phyloP scores from a whole-genome alignment of 2,329 filamentous ascomycete genomes.

The Hypocrella siamensis region DNA sequence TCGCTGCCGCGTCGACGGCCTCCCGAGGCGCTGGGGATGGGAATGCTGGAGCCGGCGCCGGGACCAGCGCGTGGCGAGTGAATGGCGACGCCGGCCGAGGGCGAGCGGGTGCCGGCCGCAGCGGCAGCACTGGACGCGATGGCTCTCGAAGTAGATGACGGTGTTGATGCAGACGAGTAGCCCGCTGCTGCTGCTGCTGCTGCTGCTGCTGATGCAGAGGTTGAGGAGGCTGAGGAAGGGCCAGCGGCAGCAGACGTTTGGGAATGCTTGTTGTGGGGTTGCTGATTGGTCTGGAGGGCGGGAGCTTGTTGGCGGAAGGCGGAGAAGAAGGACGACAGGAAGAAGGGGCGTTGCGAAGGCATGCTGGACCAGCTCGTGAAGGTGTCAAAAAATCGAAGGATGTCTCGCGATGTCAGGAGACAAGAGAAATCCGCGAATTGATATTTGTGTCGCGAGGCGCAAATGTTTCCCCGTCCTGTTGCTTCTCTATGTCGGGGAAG shows the following conservation, averaged over 20 bases:
- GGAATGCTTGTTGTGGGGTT: slow-evolving; percentile 20
- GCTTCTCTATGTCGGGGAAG: no score
- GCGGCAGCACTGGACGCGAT: slow-evolving; percentile 10
- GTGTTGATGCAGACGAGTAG: background rate
- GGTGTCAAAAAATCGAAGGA: background rate
- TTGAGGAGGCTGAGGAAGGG: slow-evolving; percentile 10
- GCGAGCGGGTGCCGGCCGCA: slow-evolving; percentile 9
- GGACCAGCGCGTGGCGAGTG: slow-evolving; percentile 11
- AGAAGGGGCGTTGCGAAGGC: slow-evolving; percentile 38
- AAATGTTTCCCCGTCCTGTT: no score
- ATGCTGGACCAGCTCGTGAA: no score
- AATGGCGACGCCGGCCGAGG: slow-evolving; percentile 14
- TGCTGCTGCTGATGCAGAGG: background rate
- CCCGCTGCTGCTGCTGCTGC: background rate
- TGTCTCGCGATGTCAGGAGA: background rate
- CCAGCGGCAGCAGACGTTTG: slow-evolving; percentile 13
- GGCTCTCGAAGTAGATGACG: slow-evolving; percentile 5
- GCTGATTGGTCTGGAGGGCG: slow-evolving; percentile 17
- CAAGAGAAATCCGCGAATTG: background rate
- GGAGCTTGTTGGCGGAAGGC: slow-evolving; percentile 34
- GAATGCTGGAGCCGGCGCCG: slow-evolving; percentile 8
- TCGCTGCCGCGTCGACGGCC: slow-evolving; percentile 51
- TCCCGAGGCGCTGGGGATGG: slow-evolving; percentile 25
- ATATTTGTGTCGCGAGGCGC: no score
- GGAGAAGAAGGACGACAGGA: slow-evolving; percentile 40